A percentile compares a stretch with the other conserved stretches of the same genome.
These are phyloP conservation scores for Lachancea thermotolerans DNA, from an alignment of 805 yeast species.

Conservation along the genomic window DNA sequence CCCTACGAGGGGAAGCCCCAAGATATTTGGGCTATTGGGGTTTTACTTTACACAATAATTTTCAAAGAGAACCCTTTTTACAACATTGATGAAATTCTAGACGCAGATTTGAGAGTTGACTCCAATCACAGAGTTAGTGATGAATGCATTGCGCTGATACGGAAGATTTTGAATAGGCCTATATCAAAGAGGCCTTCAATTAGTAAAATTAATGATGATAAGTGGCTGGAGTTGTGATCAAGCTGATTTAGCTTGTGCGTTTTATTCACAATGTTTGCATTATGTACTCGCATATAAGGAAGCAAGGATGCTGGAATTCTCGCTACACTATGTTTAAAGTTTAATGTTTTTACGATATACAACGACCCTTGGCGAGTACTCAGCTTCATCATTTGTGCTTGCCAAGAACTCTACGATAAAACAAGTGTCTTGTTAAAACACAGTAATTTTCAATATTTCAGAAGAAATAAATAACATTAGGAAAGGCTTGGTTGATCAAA, in stretches of 20 bases:
- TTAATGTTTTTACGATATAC: too few species aligned
- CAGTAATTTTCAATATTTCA: too few species aligned
- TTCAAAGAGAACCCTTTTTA: conserved; percentile 95
- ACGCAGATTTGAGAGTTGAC: conserved; percentile 65
- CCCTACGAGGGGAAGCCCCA: conserved; percentile 91
- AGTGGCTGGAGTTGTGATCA: conserved; percentile 47
- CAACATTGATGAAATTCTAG: conserved; percentile 92
- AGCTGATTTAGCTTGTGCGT: neutral
- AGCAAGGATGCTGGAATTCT: too few species aligned
- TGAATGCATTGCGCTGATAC: conserved; percentile 54
- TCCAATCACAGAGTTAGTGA: conserved; percentile 40
- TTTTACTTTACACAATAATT: conserved; percentile 77
- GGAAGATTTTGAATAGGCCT: conserved; percentile 60
- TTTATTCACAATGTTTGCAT: neutral
- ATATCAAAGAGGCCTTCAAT: conserved; percentile 65
- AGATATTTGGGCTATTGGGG: conserved; percentile 96
- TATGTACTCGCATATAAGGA: too few species aligned
- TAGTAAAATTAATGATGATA: conserved; percentile 58
- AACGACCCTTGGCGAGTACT: too few species aligned
- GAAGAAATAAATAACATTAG: too few species aligned
- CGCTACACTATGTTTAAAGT: too few species aligned
- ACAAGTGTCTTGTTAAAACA: too few species aligned
- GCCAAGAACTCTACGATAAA: too few species aligned
- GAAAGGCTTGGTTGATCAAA: too few species aligned
- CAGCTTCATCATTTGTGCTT: too few species aligned